Evolutionary conservation across 108 stramenopile genomes (phyloP), one percentile per base, ranked within the genome.

Genomic region (Nitzschia inconspicua): DNA sequence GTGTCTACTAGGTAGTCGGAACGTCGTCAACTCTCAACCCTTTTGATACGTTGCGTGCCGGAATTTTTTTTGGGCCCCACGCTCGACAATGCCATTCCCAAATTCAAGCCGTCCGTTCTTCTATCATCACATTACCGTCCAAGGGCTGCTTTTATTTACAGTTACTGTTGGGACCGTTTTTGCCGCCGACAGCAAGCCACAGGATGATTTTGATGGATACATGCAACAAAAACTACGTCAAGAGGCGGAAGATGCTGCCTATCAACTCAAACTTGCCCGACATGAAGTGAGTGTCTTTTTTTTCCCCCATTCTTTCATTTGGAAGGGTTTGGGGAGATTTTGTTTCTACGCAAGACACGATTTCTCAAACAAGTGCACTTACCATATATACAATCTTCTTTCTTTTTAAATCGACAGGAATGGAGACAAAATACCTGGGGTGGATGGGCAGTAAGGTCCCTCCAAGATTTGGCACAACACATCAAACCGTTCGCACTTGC

Each of bases 361-460:
- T 47, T 47, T n/a, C 18, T 11, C 5, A 30, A n/a, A 31, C n/a
- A 47, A 14, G 14, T 16, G 9, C 9, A 9, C n/a, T 47, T 8
- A 14, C 16, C 13, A n/a, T 20, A 47, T 47, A 19, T 9, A n/a
- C 8, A 19, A 47, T 47, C 14, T 47, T 16, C n/a, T 18, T 4
- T 34, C 24, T 2, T 18, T 1, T 2, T 23, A 1, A 3, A 23
- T 6, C 30, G 2, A 2, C 4, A 53, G 52, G 26, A 51, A 14
- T 71, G 70, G 70, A 41, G 62, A 46, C 61, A 63, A 36, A 63
- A 25, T n/a, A 63, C 70, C 8, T 71, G 70, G 70, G 61, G 54
- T 6, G 70, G 70, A 57, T 71, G 30, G 30, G 36, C 29, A 8
- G 62, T 49, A 11, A 46, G 70, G 18, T 31, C 48, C 25, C 27